Conservation (phyloP, 495 filamentous ascomycete species). For the Tetracladium marchalianum region DNA sequence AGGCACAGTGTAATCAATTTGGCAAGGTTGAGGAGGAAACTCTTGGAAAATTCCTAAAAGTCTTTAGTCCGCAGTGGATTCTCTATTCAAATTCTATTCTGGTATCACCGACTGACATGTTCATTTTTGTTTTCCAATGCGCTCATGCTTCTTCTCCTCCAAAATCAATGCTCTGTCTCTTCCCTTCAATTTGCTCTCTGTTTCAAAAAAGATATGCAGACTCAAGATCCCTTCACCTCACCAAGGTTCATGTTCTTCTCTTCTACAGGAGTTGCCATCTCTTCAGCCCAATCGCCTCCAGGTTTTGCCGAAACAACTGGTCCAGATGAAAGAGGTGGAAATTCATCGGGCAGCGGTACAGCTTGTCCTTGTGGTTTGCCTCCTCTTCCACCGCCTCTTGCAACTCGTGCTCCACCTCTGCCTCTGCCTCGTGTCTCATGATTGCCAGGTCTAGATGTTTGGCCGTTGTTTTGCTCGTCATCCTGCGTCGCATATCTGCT, state of each 20-base stretch:
- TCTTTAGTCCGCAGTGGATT: constrained; percentile 9
- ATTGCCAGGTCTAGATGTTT: constrained; percentile 1
- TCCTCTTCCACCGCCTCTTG: constrained; percentile 9
- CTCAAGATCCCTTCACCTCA: background rate
- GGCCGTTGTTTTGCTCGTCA: background rate
- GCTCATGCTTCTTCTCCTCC: too few species aligned
- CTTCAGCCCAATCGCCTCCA: constrained; percentile 17
- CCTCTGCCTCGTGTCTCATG: constrained; percentile 13
- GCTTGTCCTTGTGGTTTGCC: background rate
- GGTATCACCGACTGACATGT: background rate
- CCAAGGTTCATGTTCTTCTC: constrained; percentile 7
- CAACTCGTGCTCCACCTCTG: background rate
- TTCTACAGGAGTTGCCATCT: constrained; percentile 21
- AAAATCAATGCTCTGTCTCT: too few species aligned
- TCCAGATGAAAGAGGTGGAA: constrained; percentile 11
- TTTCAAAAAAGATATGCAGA: background rate
- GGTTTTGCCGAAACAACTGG: background rate
- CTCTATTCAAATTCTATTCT: background rate
- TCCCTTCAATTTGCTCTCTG: background rate
- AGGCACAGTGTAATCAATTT: too few species aligned
- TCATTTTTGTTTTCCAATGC: background rate
- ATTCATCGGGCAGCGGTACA: constrained; percentile 11
- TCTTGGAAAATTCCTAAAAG: too few species aligned
- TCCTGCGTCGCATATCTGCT: constrained; percentile 10
- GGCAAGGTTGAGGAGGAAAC: too few species aligned